Conservation (phyloP, 2,329 filamentous ascomycete species). For the Penicillium sp. region DNA sequence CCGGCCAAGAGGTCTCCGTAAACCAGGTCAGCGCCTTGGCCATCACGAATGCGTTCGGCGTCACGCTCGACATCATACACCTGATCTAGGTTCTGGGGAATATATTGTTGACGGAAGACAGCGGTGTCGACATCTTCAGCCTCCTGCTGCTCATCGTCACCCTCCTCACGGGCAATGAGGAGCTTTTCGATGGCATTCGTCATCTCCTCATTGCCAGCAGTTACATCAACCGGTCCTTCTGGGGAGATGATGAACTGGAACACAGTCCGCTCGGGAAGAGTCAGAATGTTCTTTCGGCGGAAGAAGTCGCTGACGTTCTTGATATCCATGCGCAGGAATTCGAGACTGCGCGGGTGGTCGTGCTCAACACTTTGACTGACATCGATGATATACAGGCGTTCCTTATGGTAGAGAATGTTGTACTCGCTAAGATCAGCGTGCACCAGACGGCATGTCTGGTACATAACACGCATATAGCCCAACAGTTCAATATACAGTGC, state of each 20-base stretch:
- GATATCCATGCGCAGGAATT: constrained; percentile 97
- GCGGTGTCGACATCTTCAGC: constrained; percentile 71
- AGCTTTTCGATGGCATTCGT: constrained; percentile 62
- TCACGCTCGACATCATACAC: constrained; percentile 96
- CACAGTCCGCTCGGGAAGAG: constrained; percentile 71
- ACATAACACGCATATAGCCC: constrained; percentile 86
- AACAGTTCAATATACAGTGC: constrained; percentile 78
- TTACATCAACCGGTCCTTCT: constrained; percentile 45
- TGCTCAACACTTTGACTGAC: constrained; percentile 97
- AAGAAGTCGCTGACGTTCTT: constrained; percentile 97
- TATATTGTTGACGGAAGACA: constrained; percentile 94
- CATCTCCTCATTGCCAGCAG: constrained; percentile 54
- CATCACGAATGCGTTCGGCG: constrained; percentile 69
- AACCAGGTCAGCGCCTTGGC: constrained; percentile 72
- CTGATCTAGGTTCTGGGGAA: constrained; percentile 91
- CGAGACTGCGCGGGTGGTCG: constrained; percentile 85
- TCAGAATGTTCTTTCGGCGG: constrained; percentile 76
- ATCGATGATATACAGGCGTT: constrained; percentile 87
- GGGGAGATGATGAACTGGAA: constrained; percentile 77
- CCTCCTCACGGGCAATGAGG: constrained; percentile 56
- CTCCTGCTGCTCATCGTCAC: constrained; percentile 50
- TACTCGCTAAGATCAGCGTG: constrained; percentile 98
- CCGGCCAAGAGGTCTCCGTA: constrained; percentile 82
- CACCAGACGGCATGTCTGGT: constrained; percentile 85
- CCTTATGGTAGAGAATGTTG: constrained; percentile 87